Conservation (phyloP, 2,329 filamentous ascomycete genomes). For the Zymoseptoria crescenta region DNA sequence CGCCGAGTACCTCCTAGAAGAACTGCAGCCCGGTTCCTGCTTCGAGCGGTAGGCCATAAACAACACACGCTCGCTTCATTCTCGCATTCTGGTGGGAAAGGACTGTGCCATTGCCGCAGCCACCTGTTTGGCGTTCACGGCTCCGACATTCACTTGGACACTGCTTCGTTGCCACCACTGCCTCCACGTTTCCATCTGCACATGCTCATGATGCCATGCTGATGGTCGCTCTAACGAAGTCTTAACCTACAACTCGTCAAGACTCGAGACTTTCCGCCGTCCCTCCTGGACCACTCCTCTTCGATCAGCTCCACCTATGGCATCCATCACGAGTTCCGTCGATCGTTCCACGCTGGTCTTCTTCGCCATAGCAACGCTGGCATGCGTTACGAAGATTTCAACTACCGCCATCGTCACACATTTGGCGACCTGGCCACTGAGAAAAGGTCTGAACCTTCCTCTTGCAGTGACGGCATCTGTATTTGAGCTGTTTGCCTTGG, state of each 20-base stretch:
- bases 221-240: not conserved
- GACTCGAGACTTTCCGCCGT: slow-evolving; percentile 2
- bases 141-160: slow-evolving; percentile 5
- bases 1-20: slow-evolving; percentile 8
- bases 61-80: slow-evolving; percentile 7
- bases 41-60: slow-evolving; percentile 9
- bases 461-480: slow-evolving; percentile 15
- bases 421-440: slow-evolving; percentile 13
- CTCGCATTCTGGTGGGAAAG: slow-evolving; percentile 12
- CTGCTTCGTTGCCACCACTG: slow-evolving; percentile 8
- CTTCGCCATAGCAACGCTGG: slow-evolving; percentile 10
- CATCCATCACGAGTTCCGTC: slow-evolving; percentile 8
- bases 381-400: slow-evolving; percentile 12
- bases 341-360: slow-evolving; percentile 14
- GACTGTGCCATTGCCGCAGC: slow-evolving; percentile 6
- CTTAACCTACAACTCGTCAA: not conserved
- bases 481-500: slow-evolving; percentile 17
- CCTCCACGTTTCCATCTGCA: slow-evolving; percentile 10
- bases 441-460: slow-evolving; percentile 5
- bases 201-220: slow-evolving; percentile 11
- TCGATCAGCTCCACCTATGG: slow-evolving; percentile 7
- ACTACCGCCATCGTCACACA: slow-evolving; percentile 14
- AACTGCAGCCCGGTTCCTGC: slow-evolving; percentile 14
- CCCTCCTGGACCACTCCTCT: slow-evolving; percentile 1
- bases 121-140: slow-evolving; percentile 7